Evolutionary conservation across 805 yeast species (phyloP), one percentile per base, ranked within the genome.

Genomic region (Barnettozyma vustinii): DNA sequence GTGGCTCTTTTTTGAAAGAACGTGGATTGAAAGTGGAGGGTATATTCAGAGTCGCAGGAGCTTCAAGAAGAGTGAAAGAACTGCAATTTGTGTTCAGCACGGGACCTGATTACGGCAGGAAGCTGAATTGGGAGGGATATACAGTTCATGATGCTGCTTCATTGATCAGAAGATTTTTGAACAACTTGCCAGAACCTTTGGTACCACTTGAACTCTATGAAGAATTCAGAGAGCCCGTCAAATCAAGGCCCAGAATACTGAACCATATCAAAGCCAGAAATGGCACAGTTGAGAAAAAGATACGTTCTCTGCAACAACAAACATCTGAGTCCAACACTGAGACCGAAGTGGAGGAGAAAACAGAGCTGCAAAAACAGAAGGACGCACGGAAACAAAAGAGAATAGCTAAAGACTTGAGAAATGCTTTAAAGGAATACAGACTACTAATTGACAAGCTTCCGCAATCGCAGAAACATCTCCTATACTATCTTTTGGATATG

Each of bases 121-220:
- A 84, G 56, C 75, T 91, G 41, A 59, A 58, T 32, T 94, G 98
- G 99, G 90, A 87, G 44, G 92, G 96, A 0, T 94, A 81, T 68
- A 88, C 90, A 1, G 97, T 92, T 12, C 99, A 94, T 68, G 99
- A 94, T 66, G 97, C 97, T 1, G 96, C 98, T 2, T 87, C 94
- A 18, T 73, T 94, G 20, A 76, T 94, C 50, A 77, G 98, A 63
- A 74, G 99, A 49, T 94, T 79, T 64, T 73, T 94, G 53, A 89
- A 90, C 61, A 83, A 89, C 41, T 75, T 94, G 48, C 95, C 96
- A 1, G 98, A 94, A 60, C 98, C 98, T 0, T 74, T 94, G 48
- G 82, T 94, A 19, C 97, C 98, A 1, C 70, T 88, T 33, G 76
- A 76, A 4, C 68, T 80, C 52, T 94, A 92, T 64, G 88, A 86